These are phyloP conservation scores for Geotrichum klebahnii DNA, from an alignment of 1,139 yeast species.

Conservation along the genomic window DNA sequence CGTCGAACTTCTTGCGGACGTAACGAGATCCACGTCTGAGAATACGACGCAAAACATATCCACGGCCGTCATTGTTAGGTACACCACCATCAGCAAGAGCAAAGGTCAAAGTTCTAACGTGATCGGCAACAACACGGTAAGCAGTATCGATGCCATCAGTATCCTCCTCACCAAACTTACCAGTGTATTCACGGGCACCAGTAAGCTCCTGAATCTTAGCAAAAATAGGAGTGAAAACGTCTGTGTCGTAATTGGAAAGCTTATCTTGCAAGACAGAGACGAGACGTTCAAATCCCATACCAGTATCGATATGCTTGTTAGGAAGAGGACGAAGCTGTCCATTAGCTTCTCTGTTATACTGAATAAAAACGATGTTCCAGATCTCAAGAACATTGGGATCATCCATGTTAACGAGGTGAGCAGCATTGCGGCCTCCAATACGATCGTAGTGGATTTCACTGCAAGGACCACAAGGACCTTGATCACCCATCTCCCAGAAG, in stretches of 20 bases:
- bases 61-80: constrained; percentile 98
- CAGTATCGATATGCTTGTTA: constrained; percentile 93
- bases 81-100: constrained; percentile 98
- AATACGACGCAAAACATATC: constrained; percentile 93
- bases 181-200: constrained; percentile 84
- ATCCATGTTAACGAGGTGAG: constrained; percentile 84
- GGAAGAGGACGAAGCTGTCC: constrained; percentile 80
- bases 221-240: constrained; percentile 87
- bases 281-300: constrained; percentile 96
- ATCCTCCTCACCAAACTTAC: constrained; percentile 90
- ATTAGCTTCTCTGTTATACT: constrained; percentile 89
- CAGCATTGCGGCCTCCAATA: constrained; percentile 95
- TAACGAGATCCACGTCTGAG: constrained; percentile 97
- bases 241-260: constrained; percentile 91
- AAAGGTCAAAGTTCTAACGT: constrained; percentile 91
- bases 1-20: constrained; percentile 92
- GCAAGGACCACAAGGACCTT: constrained; percentile 99
- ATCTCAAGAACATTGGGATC: constrained; percentile 96
- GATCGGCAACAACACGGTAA: constrained; percentile 96
- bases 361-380: constrained; percentile 97
- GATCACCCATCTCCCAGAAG: constrained; percentile 99
- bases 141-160: constrained; percentile 95
- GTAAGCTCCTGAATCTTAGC: constrained; percentile 83
- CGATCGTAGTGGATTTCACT: constrained; percentile 96
- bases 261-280: constrained; percentile 91